A percentile compares a stretch with the other conserved stretches of the same genome.
phyloP scores from a whole-genome alignment of 2,329 filamentous ascomycete genomes.

The Colletotrichum filicis region DNA sequence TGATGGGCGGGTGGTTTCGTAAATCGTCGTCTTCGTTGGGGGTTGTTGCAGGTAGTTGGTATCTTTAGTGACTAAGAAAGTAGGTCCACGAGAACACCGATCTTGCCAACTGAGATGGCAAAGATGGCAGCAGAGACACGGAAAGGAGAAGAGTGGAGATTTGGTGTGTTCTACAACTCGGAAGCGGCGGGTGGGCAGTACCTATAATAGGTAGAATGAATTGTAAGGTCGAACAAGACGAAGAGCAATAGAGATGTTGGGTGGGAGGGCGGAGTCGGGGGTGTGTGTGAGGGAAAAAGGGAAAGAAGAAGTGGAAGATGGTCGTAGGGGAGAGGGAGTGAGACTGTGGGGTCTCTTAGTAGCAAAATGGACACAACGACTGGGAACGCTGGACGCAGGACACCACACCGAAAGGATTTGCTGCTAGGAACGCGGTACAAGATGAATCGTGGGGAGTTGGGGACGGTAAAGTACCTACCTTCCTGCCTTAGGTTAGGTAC shows the following conservation, averaged over 20 bases:
- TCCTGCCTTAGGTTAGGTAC: too few species aligned
- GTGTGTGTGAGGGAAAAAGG: constrained; percentile 32
- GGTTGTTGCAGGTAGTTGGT: constrained; percentile 7
- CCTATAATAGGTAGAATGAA: background rate
- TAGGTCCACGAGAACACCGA: constrained; percentile 16
- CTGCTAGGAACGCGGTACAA: background rate
- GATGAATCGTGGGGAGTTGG: background rate
- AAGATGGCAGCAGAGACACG: background rate
- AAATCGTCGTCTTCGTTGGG: background rate
- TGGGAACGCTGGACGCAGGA: background rate
- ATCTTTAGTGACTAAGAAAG: constrained; percentile 23
- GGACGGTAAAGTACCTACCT: background rate
- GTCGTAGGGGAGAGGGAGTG: constrained; percentile 21
- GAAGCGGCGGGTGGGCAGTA: constrained; percentile 13
- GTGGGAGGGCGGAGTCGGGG: constrained; percentile 4
- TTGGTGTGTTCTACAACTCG: background rate
- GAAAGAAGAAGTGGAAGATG: constrained; percentile 26
- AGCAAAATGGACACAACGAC: background rate
- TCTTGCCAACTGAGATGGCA: constrained; percentile 5
- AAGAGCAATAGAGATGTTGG: constrained; percentile 1
- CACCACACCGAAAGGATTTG: background rate
- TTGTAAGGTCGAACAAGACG: background rate
- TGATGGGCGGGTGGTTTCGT: background rate
- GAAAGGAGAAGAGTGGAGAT: constrained; percentile 5
- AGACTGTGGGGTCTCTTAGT: constrained; percentile 31